phyloP scores from a whole-genome alignment of 768 basidiomycete genomes.

The Porphyrellus cyaneotinctus region DNA sequence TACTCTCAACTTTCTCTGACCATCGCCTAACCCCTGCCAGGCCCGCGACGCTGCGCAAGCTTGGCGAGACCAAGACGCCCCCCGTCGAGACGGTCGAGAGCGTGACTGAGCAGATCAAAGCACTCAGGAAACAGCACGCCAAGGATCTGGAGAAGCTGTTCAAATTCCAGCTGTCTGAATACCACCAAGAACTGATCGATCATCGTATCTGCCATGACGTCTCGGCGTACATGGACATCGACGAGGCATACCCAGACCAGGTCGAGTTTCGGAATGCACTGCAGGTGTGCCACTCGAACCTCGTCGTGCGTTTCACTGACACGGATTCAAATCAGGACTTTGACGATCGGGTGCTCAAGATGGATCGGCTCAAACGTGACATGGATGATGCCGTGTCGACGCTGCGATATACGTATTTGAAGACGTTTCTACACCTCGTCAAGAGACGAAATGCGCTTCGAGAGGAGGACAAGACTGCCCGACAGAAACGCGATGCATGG shows the following conservation, averaged over 20 bases:
- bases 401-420: slow-evolving; percentile 31
- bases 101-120: slow-evolving; percentile 28
- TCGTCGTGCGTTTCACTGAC: neutral
- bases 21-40: slow-evolving; percentile 2
- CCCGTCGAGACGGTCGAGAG: slow-evolving; percentile 24
- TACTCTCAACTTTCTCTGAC: too few species aligned
- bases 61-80: slow-evolving; percentile 11
- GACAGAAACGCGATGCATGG: slow-evolving; percentile 28
- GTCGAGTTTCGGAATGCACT: slow-evolving; percentile 26
- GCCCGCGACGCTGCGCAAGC: slow-evolving; percentile 19
- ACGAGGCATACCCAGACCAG: slow-evolving; percentile 22
- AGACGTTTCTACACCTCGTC: slow-evolving; percentile 19
- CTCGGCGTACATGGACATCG: slow-evolving; percentile 28
- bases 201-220: slow-evolving; percentile 21
- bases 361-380: slow-evolving; percentile 22
- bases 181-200: slow-evolving; percentile 34
- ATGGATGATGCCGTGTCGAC: slow-evolving; percentile 28
- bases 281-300: slow-evolving; percentile 7
- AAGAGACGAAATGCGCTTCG: slow-evolving; percentile 8
- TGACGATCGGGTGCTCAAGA: slow-evolving; percentile 13
- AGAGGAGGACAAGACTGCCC: slow-evolving; percentile 19
- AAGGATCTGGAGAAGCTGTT: slow-evolving; percentile 31
- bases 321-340: slow-evolving; percentile 14
- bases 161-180: slow-evolving; percentile 28
- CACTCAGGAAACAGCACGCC: slow-evolving; percentile 28